These are phyloP conservation scores for Pisolithus microcarpus DNA, from an alignment of 768 basidiomycete species.

Conservation along the genomic window DNA sequence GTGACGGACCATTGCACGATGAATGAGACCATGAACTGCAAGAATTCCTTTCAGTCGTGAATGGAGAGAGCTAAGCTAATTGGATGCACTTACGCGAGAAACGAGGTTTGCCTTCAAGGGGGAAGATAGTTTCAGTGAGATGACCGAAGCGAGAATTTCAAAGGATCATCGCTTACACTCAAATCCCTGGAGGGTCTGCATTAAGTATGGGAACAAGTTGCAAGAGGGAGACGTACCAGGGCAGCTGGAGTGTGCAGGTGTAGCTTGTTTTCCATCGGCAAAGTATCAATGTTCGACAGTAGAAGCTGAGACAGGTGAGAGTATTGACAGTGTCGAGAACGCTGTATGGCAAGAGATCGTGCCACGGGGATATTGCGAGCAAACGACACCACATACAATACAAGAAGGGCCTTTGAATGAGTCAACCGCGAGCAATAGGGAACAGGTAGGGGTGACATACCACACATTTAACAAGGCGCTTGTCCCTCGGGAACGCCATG, in stretches of 20 bases:
- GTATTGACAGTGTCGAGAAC: not conserved
- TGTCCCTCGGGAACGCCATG: conserved; percentile 12
- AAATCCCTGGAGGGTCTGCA: not conserved
- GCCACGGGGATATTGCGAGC: not conserved
- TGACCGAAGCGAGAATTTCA: not conserved
- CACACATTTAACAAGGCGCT: conserved; percentile 4
- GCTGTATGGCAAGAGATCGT: not conserved
- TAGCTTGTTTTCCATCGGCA: conserved; percentile 5
- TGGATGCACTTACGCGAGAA: conserved; percentile 2
- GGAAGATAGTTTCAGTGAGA: not conserved
- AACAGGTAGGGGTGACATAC: conserved; percentile 4
- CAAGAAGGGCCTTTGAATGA: not conserved
- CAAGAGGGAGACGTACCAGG: conserved; percentile 4
- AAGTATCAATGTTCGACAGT: conserved; percentile 2
- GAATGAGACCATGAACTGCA: conserved; percentile 14
- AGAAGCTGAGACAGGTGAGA: not conserved
- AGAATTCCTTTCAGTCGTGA: not conserved
- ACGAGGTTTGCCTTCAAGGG: conserved; percentile 1
- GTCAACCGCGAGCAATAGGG: not conserved
- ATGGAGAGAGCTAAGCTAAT: not conserved
- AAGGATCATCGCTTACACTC: conserved; percentile 1
- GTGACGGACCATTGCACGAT: conserved; percentile 13
- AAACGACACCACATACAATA: not conserved
- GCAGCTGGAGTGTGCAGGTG: conserved; percentile 1
- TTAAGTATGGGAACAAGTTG: not conserved